Evolutionary conservation across 1,284 basidiomycete genomes (phyloP).

Genomic region (Schizophyllum commune): DNA sequence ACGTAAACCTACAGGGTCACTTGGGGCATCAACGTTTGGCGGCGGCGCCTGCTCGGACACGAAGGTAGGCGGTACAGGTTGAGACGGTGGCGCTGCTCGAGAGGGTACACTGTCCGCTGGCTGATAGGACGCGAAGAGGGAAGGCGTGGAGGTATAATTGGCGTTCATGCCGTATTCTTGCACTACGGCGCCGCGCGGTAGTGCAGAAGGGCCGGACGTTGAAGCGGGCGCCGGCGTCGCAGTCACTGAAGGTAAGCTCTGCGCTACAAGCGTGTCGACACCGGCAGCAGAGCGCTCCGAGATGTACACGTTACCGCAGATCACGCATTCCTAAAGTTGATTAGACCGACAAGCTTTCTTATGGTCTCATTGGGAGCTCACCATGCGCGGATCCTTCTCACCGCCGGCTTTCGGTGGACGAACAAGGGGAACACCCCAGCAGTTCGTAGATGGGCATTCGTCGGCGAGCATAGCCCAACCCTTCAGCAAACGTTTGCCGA

Average conservation of each 20-base stretch:
- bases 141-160: too few relatives aligned
- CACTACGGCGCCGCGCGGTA: background rate
- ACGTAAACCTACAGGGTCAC: constrained; percentile 12
- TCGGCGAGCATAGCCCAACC: constrained; percentile 84
- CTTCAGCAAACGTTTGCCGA: constrained; percentile 65
- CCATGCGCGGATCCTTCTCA: constrained; percentile 59
- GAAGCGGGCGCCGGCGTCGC: constrained; percentile 1
- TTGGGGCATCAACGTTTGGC: too few relatives aligned
- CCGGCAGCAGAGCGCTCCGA: constrained; percentile 45
- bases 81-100: background rate
- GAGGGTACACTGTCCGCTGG: background rate
- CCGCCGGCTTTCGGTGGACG: constrained; percentile 58
- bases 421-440: constrained; percentile 69
- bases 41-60: background rate
- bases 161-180: background rate
- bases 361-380: constrained; percentile 15
- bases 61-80: background rate
- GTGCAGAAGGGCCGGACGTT: background rate
- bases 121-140: too few relatives aligned
- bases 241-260: constrained; percentile 17
- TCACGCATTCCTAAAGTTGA: constrained; percentile 62
- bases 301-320: constrained; percentile 58
- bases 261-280: constrained; percentile 35
- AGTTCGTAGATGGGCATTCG: constrained; percentile 61
- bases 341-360: background rate